phyloP scores from a whole-genome alignment of 2,329 filamentous ascomycete genomes.

The Aspergillus fijiensis region DNA sequence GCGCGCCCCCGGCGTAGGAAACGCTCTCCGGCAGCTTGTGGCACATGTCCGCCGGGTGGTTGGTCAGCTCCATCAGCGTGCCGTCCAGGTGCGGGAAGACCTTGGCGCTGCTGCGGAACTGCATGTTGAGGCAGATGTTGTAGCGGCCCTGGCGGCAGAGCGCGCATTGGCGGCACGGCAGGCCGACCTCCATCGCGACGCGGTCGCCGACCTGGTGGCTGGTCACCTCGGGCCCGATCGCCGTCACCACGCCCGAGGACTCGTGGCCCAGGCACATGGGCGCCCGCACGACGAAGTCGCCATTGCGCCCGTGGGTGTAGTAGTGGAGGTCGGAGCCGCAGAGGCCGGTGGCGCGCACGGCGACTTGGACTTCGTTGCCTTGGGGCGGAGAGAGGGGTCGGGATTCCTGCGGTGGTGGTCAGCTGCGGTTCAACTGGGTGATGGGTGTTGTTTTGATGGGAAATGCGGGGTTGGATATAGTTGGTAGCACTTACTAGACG shows the following conservation, averaged over 20 bases:
- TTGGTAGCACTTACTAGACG: constrained; percentile 50
- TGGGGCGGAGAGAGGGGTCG: constrained; percentile 49
- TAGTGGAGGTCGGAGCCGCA: constrained; percentile 78
- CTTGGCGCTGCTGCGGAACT: constrained; percentile 60
- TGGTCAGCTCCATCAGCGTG: constrained; percentile 62
- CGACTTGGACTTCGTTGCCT: constrained; percentile 61
- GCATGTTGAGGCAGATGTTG: constrained; percentile 61
- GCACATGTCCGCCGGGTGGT: constrained; percentile 61
- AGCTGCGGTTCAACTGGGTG: background rate
- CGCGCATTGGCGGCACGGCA: constrained; percentile 69
- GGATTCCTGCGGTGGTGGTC: constrained; percentile 51
- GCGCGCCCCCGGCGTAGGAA: constrained; percentile 56
- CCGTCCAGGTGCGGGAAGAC: constrained; percentile 61
- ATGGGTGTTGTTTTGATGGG: background rate
- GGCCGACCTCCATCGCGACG: constrained; percentile 88
- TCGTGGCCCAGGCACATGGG: constrained; percentile 80
- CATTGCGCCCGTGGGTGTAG: constrained; percentile 83
- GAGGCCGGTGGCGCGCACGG: constrained; percentile 65
- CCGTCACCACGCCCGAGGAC: constrained; percentile 75
- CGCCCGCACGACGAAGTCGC: constrained; percentile 76
- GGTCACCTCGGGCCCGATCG: constrained; percentile 63
- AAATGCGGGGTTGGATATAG: background rate
- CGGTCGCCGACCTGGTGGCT: constrained; percentile 71
- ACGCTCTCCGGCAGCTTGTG: constrained; percentile 57
- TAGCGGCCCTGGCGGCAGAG: constrained; percentile 58